Percentiles rank a stretch among this genome's conserved stretches.
Conservation (phyloP, 2,329 filamentous ascomycete species). For the Nemania sp. region DNA sequence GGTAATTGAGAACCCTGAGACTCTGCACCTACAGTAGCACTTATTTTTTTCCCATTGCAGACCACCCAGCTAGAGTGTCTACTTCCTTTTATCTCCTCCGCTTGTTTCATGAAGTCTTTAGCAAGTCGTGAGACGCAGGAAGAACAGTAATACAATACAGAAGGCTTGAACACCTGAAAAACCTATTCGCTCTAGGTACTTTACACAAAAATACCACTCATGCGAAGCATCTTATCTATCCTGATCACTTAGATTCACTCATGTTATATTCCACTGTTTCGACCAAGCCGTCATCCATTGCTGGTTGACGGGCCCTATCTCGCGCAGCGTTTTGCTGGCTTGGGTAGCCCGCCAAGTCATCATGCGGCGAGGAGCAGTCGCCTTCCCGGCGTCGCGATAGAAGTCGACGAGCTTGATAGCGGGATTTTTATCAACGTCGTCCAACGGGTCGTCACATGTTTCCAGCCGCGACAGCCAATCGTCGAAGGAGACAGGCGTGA, state of each 20-base stretch:
- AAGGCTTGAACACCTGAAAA: too few species aligned
- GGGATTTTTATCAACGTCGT: conserved; percentile 5
- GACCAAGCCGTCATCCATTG: conserved; percentile 1
- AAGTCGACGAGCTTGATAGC: conserved; percentile 2
- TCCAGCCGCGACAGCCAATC: conserved; percentile 1
- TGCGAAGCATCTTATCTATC: too few species aligned
- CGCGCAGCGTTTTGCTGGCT: conserved; percentile 6
- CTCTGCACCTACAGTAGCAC: too few species aligned
- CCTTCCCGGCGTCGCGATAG: neutral
- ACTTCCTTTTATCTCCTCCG: too few species aligned
- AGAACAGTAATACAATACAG: too few species aligned
- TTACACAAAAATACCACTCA: too few species aligned
- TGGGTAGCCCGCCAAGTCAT: conserved; percentile 5
- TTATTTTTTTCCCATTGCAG: too few species aligned
- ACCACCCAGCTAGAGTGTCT: too few species aligned
- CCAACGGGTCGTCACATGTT: neutral
- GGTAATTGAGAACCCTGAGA: too few species aligned
- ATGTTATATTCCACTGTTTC: conserved; percentile 1
- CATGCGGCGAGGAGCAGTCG: conserved; percentile 6
- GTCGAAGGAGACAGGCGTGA: neutral
- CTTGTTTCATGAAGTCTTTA: too few species aligned
- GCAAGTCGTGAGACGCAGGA: too few species aligned
- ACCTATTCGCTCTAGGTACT: too few species aligned
- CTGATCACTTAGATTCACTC: neutral
- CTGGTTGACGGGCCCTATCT: conserved; percentile 1